Conservation (phyloP, 2,329 filamentous ascomycete species). For the Curvularia lunata region DNA sequence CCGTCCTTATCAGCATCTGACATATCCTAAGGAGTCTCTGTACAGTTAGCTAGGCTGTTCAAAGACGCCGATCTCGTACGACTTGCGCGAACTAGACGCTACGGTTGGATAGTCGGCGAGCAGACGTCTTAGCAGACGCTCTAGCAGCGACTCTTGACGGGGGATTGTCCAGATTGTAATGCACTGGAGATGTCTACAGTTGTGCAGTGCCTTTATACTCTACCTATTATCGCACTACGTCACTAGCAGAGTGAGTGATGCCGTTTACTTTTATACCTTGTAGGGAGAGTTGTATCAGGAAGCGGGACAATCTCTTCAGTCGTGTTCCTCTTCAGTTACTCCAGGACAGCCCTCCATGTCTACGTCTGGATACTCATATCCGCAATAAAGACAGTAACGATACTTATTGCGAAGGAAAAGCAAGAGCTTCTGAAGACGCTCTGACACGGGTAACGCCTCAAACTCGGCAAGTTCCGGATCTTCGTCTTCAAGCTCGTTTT, state of each 20-base stretch:
- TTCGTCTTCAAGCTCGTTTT: constrained; percentile 76
- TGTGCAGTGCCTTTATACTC: not conserved
- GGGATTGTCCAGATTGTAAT: too few relatives aligned
- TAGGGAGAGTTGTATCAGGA: not conserved
- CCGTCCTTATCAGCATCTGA: too few relatives aligned
- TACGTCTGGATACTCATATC: constrained; percentile 75
- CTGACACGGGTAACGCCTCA: constrained; percentile 68
- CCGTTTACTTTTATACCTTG: constrained; percentile 2
- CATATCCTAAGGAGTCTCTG: too few relatives aligned
- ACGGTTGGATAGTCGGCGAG: too few relatives aligned
- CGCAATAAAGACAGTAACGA: constrained; percentile 96
- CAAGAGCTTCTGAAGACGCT: constrained; percentile 72
- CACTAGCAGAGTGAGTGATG: not conserved
- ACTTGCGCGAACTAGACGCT: too few relatives aligned
- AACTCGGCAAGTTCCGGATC: constrained; percentile 83
- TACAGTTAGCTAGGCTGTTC: too few relatives aligned
- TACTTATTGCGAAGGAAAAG: constrained; percentile 72
- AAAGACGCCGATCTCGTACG: too few relatives aligned
- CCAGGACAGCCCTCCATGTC: constrained; percentile 90
- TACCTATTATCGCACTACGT: not conserved
- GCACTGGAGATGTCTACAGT: not conserved
- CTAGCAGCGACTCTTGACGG: too few relatives aligned
- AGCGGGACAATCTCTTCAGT: constrained; percentile 50
- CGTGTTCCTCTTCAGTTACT: constrained; percentile 80
- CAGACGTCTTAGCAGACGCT: too few relatives aligned